These are phyloP conservation scores for Paramarasmius palmivorus DNA, from an alignment of 1,284 basidiomycete species.

Conservation along the genomic window DNA sequence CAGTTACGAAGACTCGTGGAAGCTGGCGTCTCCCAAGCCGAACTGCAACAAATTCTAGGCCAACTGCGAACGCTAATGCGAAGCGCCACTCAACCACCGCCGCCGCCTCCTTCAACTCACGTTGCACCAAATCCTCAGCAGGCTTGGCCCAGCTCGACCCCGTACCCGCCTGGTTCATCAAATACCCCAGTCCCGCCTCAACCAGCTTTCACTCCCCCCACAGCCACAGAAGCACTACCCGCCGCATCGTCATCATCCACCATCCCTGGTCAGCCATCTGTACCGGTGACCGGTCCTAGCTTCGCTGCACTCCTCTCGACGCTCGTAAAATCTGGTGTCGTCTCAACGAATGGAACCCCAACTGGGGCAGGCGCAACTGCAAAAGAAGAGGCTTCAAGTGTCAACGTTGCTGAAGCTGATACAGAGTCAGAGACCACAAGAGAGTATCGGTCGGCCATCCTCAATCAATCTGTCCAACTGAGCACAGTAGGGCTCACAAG, in stretches of 20 bases:
- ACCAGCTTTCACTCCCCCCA: constrained; percentile 16
- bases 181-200: constrained; percentile 17
- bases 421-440: constrained; percentile 50
- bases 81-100: constrained; percentile 38
- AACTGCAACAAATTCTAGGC: constrained; percentile 77
- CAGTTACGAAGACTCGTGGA: constrained; percentile 80
- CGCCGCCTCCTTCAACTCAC: constrained; percentile 26
- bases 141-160: too few relatives aligned
- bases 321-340: constrained; percentile 74
- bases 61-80: constrained; percentile 74
- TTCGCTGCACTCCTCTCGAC: constrained; percentile 65
- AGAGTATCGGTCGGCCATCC: constrained; percentile 71
- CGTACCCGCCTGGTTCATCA: constrained; percentile 27
- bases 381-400: constrained; percentile 38
- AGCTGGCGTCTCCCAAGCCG: constrained; percentile 76
- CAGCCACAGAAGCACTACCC: constrained; percentile 4
- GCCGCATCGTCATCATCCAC: constrained; percentile 22
- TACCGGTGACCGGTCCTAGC: constrained; percentile 34
- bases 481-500: constrained; percentile 72
- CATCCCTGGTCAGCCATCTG: constrained; percentile 28
- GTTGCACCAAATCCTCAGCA: constrained; percentile 22
- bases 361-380: constrained; percentile 45
- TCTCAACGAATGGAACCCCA: constrained; percentile 55
- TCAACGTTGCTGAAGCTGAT: constrained; percentile 34
- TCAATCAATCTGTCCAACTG: constrained; percentile 70